Conservation (phyloP, 768 basidiomycete species). For the Boletus pseudo-olivaceus region DNA sequence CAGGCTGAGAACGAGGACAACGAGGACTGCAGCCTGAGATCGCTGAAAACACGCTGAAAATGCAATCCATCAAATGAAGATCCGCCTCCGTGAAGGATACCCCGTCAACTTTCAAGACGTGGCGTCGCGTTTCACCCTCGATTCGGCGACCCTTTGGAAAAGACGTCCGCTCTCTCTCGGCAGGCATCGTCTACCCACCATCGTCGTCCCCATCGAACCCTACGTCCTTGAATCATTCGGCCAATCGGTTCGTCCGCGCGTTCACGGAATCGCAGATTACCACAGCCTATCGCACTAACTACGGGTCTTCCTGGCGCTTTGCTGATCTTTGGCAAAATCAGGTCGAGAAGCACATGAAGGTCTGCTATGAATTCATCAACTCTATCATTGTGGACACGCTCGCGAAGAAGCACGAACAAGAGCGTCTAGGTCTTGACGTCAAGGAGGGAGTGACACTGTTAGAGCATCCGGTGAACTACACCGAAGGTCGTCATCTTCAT, state of each 20-base stretch:
- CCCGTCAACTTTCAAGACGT: constrained; percentile 45
- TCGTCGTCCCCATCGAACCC: constrained; percentile 21
- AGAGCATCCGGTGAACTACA: constrained; percentile 51
- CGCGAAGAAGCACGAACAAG: constrained; percentile 29
- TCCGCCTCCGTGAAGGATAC: constrained; percentile 33
- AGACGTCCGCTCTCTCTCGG: constrained; percentile 35
- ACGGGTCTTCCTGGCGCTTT: constrained; percentile 44
- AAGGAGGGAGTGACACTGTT: constrained; percentile 44
- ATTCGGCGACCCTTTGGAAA: constrained; percentile 52
- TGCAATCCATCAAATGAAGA: constrained; percentile 32
- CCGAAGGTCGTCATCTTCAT: constrained; percentile 39
- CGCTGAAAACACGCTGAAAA: constrained; percentile 32
- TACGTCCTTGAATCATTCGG: constrained; percentile 26
- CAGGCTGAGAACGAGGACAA: no score
- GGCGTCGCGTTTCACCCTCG: constrained; percentile 47
- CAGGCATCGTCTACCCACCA: constrained; percentile 36
- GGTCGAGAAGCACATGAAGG: constrained; percentile 35
- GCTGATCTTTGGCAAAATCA: constrained; percentile 42
- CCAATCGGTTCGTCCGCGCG: constrained; percentile 38
- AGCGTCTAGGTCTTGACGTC: constrained; percentile 2
- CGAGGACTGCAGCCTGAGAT: no score
- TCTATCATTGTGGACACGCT: constrained; percentile 45
- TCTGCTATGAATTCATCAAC: constrained; percentile 45
- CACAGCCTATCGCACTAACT: constrained; percentile 31
- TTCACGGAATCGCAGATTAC: constrained; percentile 37